phyloP scores from a whole-genome alignment of 2,329 filamentous ascomycete genomes.

The Pestalotiopsis sp. region DNA sequence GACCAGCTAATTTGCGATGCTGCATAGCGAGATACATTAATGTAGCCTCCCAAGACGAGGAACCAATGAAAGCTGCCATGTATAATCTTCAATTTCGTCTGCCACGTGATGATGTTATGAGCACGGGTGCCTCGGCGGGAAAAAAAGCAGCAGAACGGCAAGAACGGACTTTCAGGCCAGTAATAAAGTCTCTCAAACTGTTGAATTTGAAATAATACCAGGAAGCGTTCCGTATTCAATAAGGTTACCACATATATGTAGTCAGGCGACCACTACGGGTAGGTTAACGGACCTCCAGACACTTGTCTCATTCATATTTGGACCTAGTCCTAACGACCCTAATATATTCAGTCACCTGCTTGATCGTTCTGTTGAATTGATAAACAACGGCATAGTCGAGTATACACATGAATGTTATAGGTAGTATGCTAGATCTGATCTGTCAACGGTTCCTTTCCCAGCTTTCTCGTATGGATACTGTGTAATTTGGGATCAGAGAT shows the following conservation, averaged over 20 bases:
- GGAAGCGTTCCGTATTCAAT: no score
- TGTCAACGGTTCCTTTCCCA: not conserved
- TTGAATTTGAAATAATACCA: no score
- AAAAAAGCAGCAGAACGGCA: not conserved
- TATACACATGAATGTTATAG: not conserved
- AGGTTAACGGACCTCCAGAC: no score
- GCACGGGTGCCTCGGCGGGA: not conserved
- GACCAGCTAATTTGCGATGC: slow-evolving; percentile 5
- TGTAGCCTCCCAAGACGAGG: not conserved
- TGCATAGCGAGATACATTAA: slow-evolving; percentile 1
- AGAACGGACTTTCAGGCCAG: not conserved
- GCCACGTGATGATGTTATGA: not conserved
- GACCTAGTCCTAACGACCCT: no score
- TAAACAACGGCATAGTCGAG: not conserved
- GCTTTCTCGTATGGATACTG: not conserved
- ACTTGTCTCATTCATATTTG: no score
- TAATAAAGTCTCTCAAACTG: not conserved
- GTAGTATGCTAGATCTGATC: not conserved
- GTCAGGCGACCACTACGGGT: no score
- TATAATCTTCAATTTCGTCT: not conserved
- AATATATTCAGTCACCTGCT: no score
- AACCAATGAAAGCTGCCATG: not conserved
- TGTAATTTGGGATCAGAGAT: not conserved
- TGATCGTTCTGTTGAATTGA: not conserved
- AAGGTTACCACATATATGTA: no score